Base-by-base conservation (phyloP, 257 asterid species). In the Petunia axillaris region DNA sequence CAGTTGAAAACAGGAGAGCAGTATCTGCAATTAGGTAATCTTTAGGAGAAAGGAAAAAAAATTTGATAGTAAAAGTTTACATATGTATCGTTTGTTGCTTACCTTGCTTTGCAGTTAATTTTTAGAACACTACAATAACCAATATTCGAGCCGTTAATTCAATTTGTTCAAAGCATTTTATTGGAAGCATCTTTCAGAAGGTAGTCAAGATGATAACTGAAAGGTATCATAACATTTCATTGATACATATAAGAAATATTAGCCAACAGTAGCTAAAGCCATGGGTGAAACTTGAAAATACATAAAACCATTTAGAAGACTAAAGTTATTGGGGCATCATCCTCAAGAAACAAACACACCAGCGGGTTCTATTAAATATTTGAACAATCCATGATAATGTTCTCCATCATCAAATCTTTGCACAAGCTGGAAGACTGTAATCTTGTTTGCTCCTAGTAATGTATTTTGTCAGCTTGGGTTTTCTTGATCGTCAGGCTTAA, bases 281-380 rank as follows among this genome's bases (percentile, higher is more conserved):
- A 48, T 25, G 48, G 10, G 11, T 48, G 52, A 25, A 25, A 25
- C 25, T 25, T 25, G 25, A 40, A 71, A 71, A 9, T 48, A 46
- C 77, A 71, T 71, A 71, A 71, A 71, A 71, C 44, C 60, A 35
- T 71, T 71, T 16, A 48, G 41, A 71, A 35, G 59, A 71, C 10
- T n/a, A 3, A 35, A 44, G 76, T 25, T 25, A 46, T 36, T 59
- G 9, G 9, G 40, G 60, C 60, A 71, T 48, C 16, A 71, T 48
- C 77, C 44, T 5, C 60, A 11, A 15, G 43, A 71, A 11, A 71
- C 10, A 11, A 48, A 43, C 77, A 71, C 41, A 71, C 36, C 6
- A 25, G 25, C 25, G 25, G 25, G 25, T 25, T 25, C 58, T 10
- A 70, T 5, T 50, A 35, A 71, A 35, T 35, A 9, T 4, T 55